phyloP scores from a whole-genome alignment of 2,329 filamentous ascomycete species.

The Aspergillus udagawae region DNA sequence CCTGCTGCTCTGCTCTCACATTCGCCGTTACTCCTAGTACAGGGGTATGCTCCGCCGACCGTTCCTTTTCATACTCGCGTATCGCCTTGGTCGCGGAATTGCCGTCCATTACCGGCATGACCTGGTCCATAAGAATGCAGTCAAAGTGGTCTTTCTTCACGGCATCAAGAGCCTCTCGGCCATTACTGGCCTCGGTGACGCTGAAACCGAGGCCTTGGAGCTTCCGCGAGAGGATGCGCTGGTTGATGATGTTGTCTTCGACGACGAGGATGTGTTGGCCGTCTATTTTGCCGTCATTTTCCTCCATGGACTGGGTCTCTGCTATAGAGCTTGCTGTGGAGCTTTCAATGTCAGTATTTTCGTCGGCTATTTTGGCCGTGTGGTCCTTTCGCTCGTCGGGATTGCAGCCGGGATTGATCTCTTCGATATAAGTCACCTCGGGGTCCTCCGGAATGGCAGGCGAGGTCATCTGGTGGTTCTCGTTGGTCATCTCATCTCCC shows the following conservation, averaged over 20 bases:
- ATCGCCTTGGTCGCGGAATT: constrained; percentile 69
- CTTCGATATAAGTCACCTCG: constrained; percentile 5
- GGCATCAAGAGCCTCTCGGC: constrained; percentile 42
- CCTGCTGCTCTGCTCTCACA: constrained; percentile 69
- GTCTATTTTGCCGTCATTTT: background rate
- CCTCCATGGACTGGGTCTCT: background rate
- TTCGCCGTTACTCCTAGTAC: constrained; percentile 60
- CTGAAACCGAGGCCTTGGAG: constrained; percentile 33
- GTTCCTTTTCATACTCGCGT: constrained; percentile 61
- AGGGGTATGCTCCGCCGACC: constrained; percentile 29
- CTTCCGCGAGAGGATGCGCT: constrained; percentile 35
- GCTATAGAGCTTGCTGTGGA: background rate
- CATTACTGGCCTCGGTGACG: constrained; percentile 36
- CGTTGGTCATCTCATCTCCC: constrained; percentile 14
- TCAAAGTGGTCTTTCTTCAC: constrained; percentile 43
- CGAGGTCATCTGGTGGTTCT: constrained; percentile 6
- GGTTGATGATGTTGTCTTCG: constrained; percentile 45
- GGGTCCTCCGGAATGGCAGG: constrained; percentile 15
- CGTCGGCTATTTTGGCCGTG: constrained; percentile 7
- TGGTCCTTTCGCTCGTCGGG: constrained; percentile 7
- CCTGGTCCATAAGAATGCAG: constrained; percentile 74
- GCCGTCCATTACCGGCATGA: constrained; percentile 83
- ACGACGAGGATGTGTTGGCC: constrained; percentile 34
- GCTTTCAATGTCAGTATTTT: background rate
- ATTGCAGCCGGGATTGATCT: constrained; percentile 3